phyloP scores from a whole-genome alignment of 176 grass and related monocot genomes.

The Hyparrhenia diplandra region DNA sequence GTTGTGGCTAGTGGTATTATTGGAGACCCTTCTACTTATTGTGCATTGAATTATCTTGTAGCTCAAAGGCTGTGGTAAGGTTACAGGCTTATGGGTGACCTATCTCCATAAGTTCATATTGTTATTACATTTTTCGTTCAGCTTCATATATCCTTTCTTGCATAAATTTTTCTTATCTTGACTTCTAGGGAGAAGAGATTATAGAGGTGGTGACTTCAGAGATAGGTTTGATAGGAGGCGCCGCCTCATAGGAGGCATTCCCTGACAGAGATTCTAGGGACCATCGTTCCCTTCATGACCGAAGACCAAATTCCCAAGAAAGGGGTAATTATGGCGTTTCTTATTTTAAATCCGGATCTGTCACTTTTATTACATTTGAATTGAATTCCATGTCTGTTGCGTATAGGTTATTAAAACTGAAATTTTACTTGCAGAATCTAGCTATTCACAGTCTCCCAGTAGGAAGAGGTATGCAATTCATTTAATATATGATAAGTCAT shows the following conservation, averaged over 20 bases:
- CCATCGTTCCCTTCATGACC: conserved; percentile 46
- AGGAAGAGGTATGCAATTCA: conserved; percentile 35
- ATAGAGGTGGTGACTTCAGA: conserved; percentile 62
- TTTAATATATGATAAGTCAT: conserved; percentile 19
- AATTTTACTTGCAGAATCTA: conserved; percentile 64
- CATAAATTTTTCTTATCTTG: conserved; percentile 24
- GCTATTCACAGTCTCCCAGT: conserved; percentile 69
- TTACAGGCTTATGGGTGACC: conserved; percentile 52
- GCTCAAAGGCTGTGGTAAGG: conserved; percentile 70
- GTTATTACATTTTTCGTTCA: conserved; percentile 18
- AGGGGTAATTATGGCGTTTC: conserved; percentile 44
- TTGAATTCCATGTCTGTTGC: not conserved
- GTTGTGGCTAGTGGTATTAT: conserved; percentile 68
- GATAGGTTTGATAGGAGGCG: conserved; percentile 73
- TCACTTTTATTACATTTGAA: not conserved
- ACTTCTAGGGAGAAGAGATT: conserved; percentile 67
- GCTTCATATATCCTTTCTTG: not conserved
- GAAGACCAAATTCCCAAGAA: conserved; percentile 59
- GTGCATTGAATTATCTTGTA: conserved; percentile 67
- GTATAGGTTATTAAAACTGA: not conserved
- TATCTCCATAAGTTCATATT: conserved; percentile 21
- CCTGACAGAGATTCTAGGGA: conserved; percentile 74
- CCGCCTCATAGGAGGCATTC: conserved; percentile 63
- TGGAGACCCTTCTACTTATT: conserved; percentile 61
- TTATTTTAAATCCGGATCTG: not conserved